These are phyloP conservation scores for Penicillium hesseltinei DNA, from an alignment of 2,329 filamentous ascomycete genomes.

Conservation along the genomic window DNA sequence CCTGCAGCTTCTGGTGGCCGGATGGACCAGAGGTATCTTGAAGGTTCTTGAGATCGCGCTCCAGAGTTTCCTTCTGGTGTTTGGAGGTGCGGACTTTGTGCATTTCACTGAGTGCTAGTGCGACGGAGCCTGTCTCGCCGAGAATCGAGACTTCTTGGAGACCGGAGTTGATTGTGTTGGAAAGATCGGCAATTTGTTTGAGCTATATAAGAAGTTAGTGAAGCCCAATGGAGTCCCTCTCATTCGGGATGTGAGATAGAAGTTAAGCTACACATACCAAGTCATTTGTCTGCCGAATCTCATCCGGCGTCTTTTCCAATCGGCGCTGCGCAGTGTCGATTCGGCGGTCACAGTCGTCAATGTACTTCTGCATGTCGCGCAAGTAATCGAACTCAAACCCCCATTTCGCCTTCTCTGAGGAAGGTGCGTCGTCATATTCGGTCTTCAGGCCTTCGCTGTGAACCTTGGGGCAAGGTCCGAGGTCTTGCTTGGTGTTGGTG, in stretches of 20 bases:
- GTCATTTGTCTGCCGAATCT: slow-evolving; percentile 91
- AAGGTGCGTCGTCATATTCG: slow-evolving; percentile 76
- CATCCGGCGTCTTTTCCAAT: slow-evolving; percentile 95
- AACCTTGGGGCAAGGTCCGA: slow-evolving; percentile 82
- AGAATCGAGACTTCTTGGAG: slow-evolving; percentile 83
- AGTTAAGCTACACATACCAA: slow-evolving; percentile 51
- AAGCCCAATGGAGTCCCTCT: too few relatives aligned
- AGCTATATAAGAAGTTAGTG: slow-evolving; percentile 48
- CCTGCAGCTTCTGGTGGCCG: slow-evolving; percentile 96
- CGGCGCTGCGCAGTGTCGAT: slow-evolving; percentile 88
- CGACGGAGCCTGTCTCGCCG: slow-evolving; percentile 76
- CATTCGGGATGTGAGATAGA: neutral
- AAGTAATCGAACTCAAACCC: slow-evolving; percentile 97
- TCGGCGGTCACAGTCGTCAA: slow-evolving; percentile 91
- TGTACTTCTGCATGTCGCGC: slow-evolving; percentile 92
- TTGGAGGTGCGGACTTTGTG: slow-evolving; percentile 79
- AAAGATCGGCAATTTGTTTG: slow-evolving; percentile 79
- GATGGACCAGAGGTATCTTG: slow-evolving; percentile 89
- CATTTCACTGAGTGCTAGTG: slow-evolving; percentile 80
- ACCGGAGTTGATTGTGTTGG: slow-evolving; percentile 73
- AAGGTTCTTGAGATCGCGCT: slow-evolving; percentile 84
- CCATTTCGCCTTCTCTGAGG: slow-evolving; percentile 70
- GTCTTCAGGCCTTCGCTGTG: slow-evolving; percentile 85
- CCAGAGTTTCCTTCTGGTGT: slow-evolving; percentile 76
- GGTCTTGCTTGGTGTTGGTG: slow-evolving; percentile 98